Evolutionary conservation across 148 eudicot species (phyloP).

Genomic region (Nepenthes gracilis): DNA sequence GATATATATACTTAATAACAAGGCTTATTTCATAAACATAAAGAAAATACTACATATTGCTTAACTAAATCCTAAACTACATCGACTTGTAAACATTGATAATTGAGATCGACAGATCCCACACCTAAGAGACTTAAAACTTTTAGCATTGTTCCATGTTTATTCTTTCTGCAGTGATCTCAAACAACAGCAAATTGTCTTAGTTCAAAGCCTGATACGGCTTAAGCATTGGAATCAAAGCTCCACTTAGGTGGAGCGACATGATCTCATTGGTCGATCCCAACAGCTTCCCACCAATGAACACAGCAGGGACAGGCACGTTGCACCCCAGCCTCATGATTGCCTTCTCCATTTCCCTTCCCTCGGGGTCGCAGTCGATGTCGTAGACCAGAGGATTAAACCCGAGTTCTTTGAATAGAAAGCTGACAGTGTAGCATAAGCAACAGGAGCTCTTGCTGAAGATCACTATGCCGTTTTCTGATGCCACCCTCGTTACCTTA

Average conservation of each 20-base stretch:
- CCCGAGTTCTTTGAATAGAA: slow-evolving; percentile 65
- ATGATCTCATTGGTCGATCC: slow-evolving; percentile 95
- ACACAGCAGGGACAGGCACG: slow-evolving; percentile 67
- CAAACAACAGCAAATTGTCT: background rate
- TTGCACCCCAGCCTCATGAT: slow-evolving; percentile 58
- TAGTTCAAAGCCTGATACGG: slow-evolving; percentile 28
- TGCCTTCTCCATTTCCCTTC: slow-evolving; percentile 68
- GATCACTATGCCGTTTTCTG: slow-evolving; percentile 74
- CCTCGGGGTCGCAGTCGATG: slow-evolving; percentile 60
- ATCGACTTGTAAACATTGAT: too few relatives aligned
- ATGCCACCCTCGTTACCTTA: slow-evolving; percentile 43
- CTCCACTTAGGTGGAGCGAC: slow-evolving; percentile 83
- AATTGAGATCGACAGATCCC: too few relatives aligned
- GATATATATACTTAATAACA: too few relatives aligned
- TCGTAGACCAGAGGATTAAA: slow-evolving; percentile 50
- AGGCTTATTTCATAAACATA: too few relatives aligned
- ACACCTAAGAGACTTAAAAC: too few relatives aligned
- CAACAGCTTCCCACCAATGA: slow-evolving; percentile 58
- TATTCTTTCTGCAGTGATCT: too few relatives aligned
- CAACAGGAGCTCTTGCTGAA: slow-evolving; percentile 92
- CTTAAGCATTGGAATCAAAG: slow-evolving; percentile 42
- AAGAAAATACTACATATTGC: too few relatives aligned
- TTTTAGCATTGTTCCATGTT: too few relatives aligned
- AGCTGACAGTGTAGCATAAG: slow-evolving; percentile 66
- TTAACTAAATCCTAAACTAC: too few relatives aligned